Evolutionary conservation across 2,329 filamentous ascomycete species (phyloP), one percentile per base, ranked within the genome.

Genomic region (Verticillium alfalfae): DNA sequence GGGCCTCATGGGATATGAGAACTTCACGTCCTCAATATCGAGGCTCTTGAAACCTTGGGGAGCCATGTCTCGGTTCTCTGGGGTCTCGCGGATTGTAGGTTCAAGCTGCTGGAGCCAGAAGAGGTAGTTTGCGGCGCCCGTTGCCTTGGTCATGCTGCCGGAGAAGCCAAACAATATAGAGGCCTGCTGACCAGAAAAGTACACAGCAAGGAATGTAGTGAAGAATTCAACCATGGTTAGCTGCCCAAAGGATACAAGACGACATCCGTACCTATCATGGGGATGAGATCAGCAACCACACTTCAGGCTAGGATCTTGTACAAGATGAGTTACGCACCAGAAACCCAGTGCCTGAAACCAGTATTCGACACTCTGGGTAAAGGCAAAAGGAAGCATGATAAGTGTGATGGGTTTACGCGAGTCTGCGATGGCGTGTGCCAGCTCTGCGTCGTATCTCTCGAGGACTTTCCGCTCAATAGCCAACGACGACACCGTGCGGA

Each of bases 61-160:
- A 41, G n/a, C 22, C 12, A 3, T 34, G 18, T 18, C 34, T 16
- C 16, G 12, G 34, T 60, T 60, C 10, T 34, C 45, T 18, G 15
- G 0, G 4, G 56, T 61, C n/a, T 59, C 56, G 1, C 26, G 22
- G 1, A 59, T 26, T 13, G 41, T 59, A 16, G 60, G 49, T 57
- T 72, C 59, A 34, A 72, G 56, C 37, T 62, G 62, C 13, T 64
- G 62, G 37, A 77, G 68, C 71, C 71, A 72, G 64, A 75, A 62
- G 65, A 75, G 74, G 64, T 76, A 75, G 63, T 76, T 77, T 22
- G 72, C 75, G 5, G 75, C 74, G 6, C 65, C 57, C n/a, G 69
- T 71, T 0, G 72, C 77, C 62, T 76, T 77, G 45, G 77, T 79
- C 58, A 58, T 26, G 41, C 60, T 62, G 34, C 55, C 62, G 13